Evolutionary conservation across 169 alveolate species (phyloP), one percentile per base, ranked within the genome.

Genomic region (Plasmodium inui): DNA sequence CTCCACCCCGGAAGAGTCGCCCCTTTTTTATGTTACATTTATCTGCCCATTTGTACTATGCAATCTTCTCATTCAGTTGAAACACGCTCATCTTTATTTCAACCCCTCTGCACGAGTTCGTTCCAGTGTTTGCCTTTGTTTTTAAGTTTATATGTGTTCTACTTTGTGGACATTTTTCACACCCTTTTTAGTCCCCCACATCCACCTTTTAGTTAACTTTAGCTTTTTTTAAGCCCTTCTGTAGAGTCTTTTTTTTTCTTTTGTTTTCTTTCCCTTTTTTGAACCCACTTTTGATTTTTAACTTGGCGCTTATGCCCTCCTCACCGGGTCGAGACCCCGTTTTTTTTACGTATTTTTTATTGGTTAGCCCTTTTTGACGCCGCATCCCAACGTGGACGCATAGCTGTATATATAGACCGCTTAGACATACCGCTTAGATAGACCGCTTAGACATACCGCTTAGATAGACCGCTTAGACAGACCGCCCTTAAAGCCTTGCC

Each of bases 11-110:
- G 76, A 67, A 67, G 39, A 67, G 76, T 67, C 76, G 76, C 30
- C 76, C 37, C 37, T 26, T 67, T 19, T 67, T 67, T 67, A 22
- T 5, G 76, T 67, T 67, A 67, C 37, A 67, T 67, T 67, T 67
- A 22, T n/a, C n/a, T 67, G 37, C 76, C 76, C 76, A 67, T 67
- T 67, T 67, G 76, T 67, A 67, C 37, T 26, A 67, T 67, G 76
- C 41, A 28, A 0, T 6, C 22, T 9, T 17, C 76, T 67, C 76
- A 67, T 12, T 26, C 1, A 67, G 32, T 67, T 26, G 41, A 67
- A 67, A 7, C 37, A 26, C 41, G 37, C 37, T 67, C 76, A 26
- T 19, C 76, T 67, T 67, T n/a, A 67, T 67, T 67, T 67, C 41
- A 67, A 67, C 37, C 76, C 76, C 37, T 26, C 41, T 67, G 12